A percentile compares a stretch with the other conserved stretches of the same genome.
Conservation (phyloP, 2,329 filamentous ascomycete genomes). For the Diaporthe helianthi region DNA sequence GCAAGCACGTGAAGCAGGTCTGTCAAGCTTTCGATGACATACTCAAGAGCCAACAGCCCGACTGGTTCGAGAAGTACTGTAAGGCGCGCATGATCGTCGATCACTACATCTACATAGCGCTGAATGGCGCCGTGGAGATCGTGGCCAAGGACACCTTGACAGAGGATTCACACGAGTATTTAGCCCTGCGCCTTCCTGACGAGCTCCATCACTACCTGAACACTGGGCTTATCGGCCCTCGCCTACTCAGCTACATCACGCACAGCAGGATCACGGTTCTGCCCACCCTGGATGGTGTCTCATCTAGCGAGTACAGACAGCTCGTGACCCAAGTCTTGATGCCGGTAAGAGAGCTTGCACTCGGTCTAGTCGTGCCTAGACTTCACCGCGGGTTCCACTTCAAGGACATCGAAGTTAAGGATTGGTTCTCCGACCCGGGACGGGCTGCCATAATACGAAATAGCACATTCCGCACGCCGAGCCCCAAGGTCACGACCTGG, state of each 20-base stretch:
- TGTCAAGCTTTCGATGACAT: constrained; percentile 84
- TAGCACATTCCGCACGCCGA: constrained; percentile 54
- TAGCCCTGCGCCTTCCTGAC: constrained; percentile 87
- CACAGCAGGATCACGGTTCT: constrained; percentile 79
- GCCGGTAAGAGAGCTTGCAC: constrained; percentile 75
- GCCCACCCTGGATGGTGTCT: constrained; percentile 85
- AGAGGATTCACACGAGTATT: constrained; percentile 84
- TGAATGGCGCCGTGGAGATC: constrained; percentile 78
- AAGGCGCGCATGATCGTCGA: constrained; percentile 85
- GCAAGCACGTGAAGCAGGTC: constrained; percentile 74
- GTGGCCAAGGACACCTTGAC: constrained; percentile 77
- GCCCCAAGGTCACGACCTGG: constrained; percentile 66
- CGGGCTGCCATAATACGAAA: constrained; percentile 70
- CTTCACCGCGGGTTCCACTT: constrained; percentile 85
- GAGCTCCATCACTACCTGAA: constrained; percentile 93
- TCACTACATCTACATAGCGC: constrained; percentile 83
- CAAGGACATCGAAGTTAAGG: constrained; percentile 77
- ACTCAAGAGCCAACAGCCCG: constrained; percentile 70
- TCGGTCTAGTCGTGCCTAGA: constrained; percentile 79
- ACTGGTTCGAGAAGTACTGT: constrained; percentile 86
- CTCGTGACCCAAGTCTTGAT: constrained; percentile 78
- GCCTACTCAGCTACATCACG: constrained; percentile 82
- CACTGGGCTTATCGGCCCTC: constrained; percentile 78
- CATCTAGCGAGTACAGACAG: constrained; percentile 79
- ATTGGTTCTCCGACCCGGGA: constrained; percentile 78